Conservation (phyloP, 148 eudicot genomes). For the Mesembryanthemum crystallinum region DNA sequence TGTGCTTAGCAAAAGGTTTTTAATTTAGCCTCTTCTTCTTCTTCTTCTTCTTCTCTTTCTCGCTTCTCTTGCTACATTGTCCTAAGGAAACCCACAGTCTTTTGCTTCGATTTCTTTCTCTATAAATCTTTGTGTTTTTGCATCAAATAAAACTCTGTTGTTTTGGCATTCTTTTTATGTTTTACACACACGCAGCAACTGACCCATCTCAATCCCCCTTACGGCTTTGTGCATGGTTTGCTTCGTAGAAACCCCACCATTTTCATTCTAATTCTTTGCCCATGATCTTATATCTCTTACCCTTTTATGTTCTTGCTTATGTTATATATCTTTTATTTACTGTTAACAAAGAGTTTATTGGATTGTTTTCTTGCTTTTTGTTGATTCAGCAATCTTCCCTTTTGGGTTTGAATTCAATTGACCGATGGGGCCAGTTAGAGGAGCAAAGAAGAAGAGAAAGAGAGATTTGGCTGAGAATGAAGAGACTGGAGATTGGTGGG, state of each 20-base stretch:
- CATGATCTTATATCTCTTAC: constrained; percentile 21
- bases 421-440: constrained; percentile 71
- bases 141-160: neutral
- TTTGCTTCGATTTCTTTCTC: constrained; percentile 5
- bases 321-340: neutral
- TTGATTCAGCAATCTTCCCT: constrained; percentile 19
- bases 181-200: constrained; percentile 13
- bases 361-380: constrained; percentile 8
- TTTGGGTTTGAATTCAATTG: constrained; percentile 50
- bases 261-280: constrained; percentile 25
- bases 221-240: constrained; percentile 35
- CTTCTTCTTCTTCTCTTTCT: too few relatives aligned
- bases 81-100: constrained; percentile 19
- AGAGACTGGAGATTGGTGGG: constrained; percentile 69
- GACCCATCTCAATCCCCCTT: constrained; percentile 21
- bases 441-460: constrained; percentile 65
- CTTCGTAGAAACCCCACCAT: constrained; percentile 24
- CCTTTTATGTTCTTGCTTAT: constrained; percentile 16
- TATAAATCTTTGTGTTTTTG: neutral
- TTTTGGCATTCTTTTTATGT: neutral
- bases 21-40: neutral
- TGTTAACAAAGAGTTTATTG: constrained; percentile 8
- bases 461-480: constrained; percentile 54
- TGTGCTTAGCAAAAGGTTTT: constrained; percentile 19
- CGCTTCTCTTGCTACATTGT: constrained; percentile 25